Evolutionary conservation across 345 rosid genomes (phyloP), one percentile per base, ranked within the genome.

Genomic region (Melastoma malabathricum): DNA sequence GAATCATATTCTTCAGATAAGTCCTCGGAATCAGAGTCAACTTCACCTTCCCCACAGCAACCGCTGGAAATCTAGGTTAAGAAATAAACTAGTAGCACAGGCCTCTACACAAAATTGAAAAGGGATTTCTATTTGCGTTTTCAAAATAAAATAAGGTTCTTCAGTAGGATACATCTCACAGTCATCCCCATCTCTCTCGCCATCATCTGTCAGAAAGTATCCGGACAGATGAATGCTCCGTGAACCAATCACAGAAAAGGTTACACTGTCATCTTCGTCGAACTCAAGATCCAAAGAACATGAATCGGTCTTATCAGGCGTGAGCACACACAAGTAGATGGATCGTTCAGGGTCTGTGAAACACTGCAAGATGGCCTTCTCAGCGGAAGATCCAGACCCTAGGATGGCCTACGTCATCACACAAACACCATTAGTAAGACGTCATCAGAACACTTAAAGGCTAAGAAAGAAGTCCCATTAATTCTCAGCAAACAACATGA

Each of bases 141-240:
- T 34, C 41, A 34, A 34, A 34, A 29, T 29, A 29, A 34, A 34
- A 34, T 6, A 34, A 4, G 54, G 60, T 43, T 5, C 47, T 47
- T 38, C 47, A 25, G 61, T 51, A 79, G 90, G 97, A 92, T 92
- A 92, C 99, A 68, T 68, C 12, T 77, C 82, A 25, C 63, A 78
- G 46, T 78, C 95, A 46, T 81, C 83, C 10, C 68, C 74, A 23
- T 65, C 77, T 22, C 64, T 52, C 57, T 70, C 76, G 29, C 73
- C 76, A 53, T 74, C 79, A 22, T 70, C 76, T 25, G 64, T 58
- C 58, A 71, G 73, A 67, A 88, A 72, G 72, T 75, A 85, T 46
- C 99, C 99, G 59, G 89, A 72, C 1, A 93, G 75, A 70, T 93
- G 94, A 59, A 93, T 75, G 82, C 95, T 93, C 55, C 72, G 71